Conservation (phyloP, 73 alveolate genomes). For the Blepharisma stoltei region DNA sequence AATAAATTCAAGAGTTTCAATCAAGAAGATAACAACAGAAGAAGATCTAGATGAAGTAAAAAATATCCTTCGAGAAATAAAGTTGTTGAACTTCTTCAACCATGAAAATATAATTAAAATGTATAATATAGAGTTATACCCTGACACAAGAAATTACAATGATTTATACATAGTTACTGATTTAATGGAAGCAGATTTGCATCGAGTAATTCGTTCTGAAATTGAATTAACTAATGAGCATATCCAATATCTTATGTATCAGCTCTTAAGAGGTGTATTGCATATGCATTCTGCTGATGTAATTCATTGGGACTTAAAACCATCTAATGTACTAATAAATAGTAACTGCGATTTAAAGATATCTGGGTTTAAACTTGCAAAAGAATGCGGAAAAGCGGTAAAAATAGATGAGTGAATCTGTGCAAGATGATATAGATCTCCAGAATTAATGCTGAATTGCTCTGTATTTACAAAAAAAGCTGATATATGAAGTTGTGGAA, state of each 20-base stretch:
- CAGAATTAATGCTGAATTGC: conserved; percentile 69
- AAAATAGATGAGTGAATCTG: conserved; percentile 53
- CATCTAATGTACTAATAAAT: conserved; percentile 38
- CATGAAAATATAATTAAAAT: conserved; percentile 76
- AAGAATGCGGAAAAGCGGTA: conserved; percentile 16
- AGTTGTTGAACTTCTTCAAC: conserved; percentile 68
- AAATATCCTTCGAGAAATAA: conserved; percentile 83
- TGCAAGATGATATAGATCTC: conserved; percentile 71
- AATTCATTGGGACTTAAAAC: conserved; percentile 64
- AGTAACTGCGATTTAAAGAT: conserved; percentile 45
- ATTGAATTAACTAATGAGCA: conserved; percentile 70
- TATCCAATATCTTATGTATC: conserved; percentile 67
- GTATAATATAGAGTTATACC: too few species aligned
- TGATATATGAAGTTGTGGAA: conserved; percentile 75
- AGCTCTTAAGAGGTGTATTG: conserved; percentile 72
- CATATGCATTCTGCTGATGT: conserved; percentile 80
- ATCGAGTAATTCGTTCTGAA: conserved; percentile 58
- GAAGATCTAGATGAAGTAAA: conserved; percentile 83
- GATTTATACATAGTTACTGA: conserved; percentile 74
- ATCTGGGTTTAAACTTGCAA: conserved; percentile 44
- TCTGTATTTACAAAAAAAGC: conserved; percentile 50
- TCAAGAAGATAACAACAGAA: conserved; percentile 33
- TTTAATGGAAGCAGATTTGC: conserved; percentile 77
- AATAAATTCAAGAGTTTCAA: not conserved
- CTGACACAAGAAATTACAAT: conserved; percentile 40